Evolutionary conservation across 192 early-diverging fungal species (phyloP).

Genomic region (Coemansia sp.): DNA sequence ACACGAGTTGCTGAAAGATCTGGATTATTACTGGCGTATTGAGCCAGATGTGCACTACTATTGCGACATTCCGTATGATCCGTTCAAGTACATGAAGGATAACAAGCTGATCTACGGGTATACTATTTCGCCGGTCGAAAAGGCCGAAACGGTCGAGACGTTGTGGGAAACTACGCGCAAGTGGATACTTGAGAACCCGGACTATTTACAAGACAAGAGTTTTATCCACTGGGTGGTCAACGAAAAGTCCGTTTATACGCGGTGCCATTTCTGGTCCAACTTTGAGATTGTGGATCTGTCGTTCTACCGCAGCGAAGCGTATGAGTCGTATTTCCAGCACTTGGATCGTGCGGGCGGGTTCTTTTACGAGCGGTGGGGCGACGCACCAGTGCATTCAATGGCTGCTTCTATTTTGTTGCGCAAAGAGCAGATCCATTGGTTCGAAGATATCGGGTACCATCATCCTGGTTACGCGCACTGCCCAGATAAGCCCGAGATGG

Average conservation of each 20-base stretch:
- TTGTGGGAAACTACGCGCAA: constrained; percentile 58
- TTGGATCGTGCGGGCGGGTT: constrained; percentile 61
- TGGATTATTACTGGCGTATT: constrained; percentile 73
- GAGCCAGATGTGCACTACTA: constrained; percentile 71
- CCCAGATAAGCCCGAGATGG: constrained; percentile 55
- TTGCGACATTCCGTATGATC: constrained; percentile 72
- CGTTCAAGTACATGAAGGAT: constrained; percentile 67
- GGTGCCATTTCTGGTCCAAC: constrained; percentile 77
- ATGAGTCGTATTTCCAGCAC: constrained; percentile 58
- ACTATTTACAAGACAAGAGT: constrained; percentile 22
- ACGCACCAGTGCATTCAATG: constrained; percentile 69
- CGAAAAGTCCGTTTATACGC: constrained; percentile 59
- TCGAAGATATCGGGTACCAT: constrained; percentile 72
- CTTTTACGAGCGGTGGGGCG: constrained; percentile 64
- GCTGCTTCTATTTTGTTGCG: constrained; percentile 58
- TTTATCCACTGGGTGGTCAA: constrained; percentile 55
- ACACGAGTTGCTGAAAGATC: constrained; percentile 57
- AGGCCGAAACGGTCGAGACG: constrained; percentile 57
- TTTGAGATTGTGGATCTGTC: constrained; percentile 69
- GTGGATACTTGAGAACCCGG: constrained; percentile 52
- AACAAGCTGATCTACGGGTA: constrained; percentile 68
- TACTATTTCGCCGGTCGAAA: constrained; percentile 63
- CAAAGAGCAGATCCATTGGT: constrained; percentile 67
- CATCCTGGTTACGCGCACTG: constrained; percentile 67
- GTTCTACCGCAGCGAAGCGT: constrained; percentile 55